Base-by-base conservation (phyloP, 2,329 filamentous ascomycete genomes). In the Plectosphaerella sp. region DNA sequence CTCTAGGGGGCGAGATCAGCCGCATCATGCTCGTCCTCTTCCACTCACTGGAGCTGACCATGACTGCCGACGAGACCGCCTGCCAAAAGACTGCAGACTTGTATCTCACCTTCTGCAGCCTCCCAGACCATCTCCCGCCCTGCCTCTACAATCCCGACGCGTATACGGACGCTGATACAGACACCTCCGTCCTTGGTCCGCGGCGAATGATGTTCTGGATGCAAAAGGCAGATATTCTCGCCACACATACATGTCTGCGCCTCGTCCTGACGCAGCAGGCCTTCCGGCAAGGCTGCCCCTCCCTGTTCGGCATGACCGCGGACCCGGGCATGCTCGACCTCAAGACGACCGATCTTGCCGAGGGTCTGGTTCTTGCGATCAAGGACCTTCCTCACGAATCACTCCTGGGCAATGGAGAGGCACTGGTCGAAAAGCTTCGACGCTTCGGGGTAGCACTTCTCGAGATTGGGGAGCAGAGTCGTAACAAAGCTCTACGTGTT, bases 371-470 rank as follows among this genome's bases (percentile, higher is more conserved):
- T 14, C 61, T 66, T 0, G 65, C 72, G 0, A 67, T 75, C 25
- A 66, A 67, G 2, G 67, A 70, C 43, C 66, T 70, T 2, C 72
- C 72, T 0, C 74, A 74, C 39, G 74, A 71, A 68, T 64, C 69
- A 0, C 48, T 73, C 24, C 67, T 71, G 33, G 64, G 69, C 3
- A 72, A 72, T 16, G 68, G 70, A 1, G 70, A 73, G 46, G 67
- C 70, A 24, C 67, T 69, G 47, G 70, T 72, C 5, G 70, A 72
- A 49, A 72, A 72, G 51, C 69, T 72, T 39, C 62, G 70, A 0
- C 61, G 71, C 2, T 66, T 72, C 8, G 70, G 70, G 4, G 68
- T 69, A 3, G 71, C 64, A 18, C 53, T 72, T 2, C 48, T 72
- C 22, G 68, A 66, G 14, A 70, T 72, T 1, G 69, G 71, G 37